Evolutionary conservation across 1,284 basidiomycete genomes (phyloP).

Genomic region (Ceratobasidium sp.): DNA sequence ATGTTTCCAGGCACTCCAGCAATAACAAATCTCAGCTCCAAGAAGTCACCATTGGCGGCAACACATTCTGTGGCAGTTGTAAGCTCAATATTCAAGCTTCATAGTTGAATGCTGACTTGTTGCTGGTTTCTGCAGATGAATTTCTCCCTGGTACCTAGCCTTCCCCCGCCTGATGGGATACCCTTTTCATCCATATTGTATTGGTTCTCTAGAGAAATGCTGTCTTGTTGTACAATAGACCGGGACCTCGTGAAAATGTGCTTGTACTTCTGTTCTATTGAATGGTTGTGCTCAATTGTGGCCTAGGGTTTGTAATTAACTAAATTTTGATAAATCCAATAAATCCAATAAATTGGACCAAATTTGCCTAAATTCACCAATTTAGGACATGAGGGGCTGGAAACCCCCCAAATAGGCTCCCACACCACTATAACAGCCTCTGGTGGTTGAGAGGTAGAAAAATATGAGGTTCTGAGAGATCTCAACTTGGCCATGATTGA

Average conservation of each 20-base stretch:
- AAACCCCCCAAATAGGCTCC: no score
- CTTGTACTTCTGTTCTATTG: conserved; percentile 53
- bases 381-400: no score
- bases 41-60: conserved; percentile 56
- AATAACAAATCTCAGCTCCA: conserved; percentile 58
- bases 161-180: conserved; percentile 57
- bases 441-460: no score
- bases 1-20: conserved; percentile 53
- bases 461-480: no score
- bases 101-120: conserved; percentile 53
- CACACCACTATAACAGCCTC: no score
- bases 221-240: conserved; percentile 50
- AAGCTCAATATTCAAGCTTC: conserved; percentile 56
- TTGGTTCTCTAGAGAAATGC: conserved; percentile 54
- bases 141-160: conserved; percentile 29
- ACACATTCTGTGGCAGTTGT: conserved; percentile 59
- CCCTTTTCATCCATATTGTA: conserved; percentile 63
- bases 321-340: no score
- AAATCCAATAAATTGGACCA: no score
- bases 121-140: conserved; percentile 49
- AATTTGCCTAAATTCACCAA: no score
- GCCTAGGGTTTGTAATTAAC: no score
- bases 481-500: no score
- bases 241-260: conserved; percentile 53
- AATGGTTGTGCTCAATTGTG: conserved; percentile 55